Evolutionary conservation across 306 rosid species (phyloP).

Genomic region (Corylus heterophylla): DNA sequence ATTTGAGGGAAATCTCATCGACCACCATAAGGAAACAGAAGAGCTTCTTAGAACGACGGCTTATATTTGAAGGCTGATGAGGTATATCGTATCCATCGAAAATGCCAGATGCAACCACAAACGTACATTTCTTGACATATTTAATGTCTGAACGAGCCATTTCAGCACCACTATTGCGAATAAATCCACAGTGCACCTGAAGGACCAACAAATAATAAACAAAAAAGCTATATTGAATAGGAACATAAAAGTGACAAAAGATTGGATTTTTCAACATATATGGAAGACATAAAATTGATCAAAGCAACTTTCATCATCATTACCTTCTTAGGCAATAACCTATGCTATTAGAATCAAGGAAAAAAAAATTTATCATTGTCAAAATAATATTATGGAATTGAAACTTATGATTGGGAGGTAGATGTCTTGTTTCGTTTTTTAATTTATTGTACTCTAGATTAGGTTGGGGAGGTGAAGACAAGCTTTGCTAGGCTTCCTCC

Average conservation of each 20-base stretch:
- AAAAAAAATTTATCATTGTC: background rate
- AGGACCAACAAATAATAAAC: conserved; percentile 20
- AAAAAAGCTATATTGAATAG: background rate
- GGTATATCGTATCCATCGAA: conserved; percentile 94
- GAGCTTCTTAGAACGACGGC: conserved; percentile 68
- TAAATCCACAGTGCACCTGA: conserved; percentile 96
- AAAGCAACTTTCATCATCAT: background rate
- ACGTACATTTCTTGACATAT: conserved; percentile 82
- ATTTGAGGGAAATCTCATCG: conserved; percentile 76
- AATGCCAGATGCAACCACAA: conserved; percentile 95
- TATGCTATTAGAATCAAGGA: background rate
- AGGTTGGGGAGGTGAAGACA: too few species aligned
- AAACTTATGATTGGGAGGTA: background rate
- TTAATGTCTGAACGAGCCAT: conserved; percentile 64
- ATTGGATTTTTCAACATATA: background rate
- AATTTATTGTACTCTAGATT: too few species aligned
- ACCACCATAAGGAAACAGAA: conserved; percentile 97
- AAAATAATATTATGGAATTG: background rate
- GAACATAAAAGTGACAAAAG: background rate
- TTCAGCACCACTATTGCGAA: conserved; percentile 83
- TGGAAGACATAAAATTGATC: background rate
- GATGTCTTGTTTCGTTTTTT: too few species aligned
- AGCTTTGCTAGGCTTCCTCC: too few species aligned
- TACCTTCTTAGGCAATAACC: background rate
- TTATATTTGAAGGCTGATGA: conserved; percentile 86